phyloP scores from a whole-genome alignment of 1,284 basidiomycete species.

The Wallemia ichthyophaga region DNA sequence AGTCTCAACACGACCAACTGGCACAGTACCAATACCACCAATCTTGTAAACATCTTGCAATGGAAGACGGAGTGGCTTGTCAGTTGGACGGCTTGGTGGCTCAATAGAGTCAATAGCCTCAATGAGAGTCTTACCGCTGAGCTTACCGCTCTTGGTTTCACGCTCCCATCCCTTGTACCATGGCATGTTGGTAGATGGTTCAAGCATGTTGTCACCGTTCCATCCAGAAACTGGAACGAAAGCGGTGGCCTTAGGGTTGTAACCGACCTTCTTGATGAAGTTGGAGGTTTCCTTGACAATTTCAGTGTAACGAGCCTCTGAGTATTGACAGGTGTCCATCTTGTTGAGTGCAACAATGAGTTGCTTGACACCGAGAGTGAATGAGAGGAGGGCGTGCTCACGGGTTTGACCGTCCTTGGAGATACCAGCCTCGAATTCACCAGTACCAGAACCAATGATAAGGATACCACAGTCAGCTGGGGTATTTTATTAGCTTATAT shows the following conservation, averaged over 20 bases:
- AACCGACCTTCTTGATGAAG: constrained; percentile 99
- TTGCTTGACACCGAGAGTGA: constrained; percentile 99
- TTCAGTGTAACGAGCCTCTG: constrained; percentile 98
- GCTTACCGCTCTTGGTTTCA: constrained; percentile 72
- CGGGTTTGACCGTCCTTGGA: constrained; percentile 99
- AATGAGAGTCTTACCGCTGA: constrained; percentile 95
- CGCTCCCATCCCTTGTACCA: constrained; percentile 99
- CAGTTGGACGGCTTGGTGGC: constrained; percentile 78
- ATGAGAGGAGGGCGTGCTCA: constrained; percentile 98
- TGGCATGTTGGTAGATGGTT: constrained; percentile 84
- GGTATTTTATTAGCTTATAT: background rate
- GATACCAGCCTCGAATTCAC: constrained; percentile 99
- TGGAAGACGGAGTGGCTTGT: constrained; percentile 98
- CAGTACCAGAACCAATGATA: constrained; percentile 95
- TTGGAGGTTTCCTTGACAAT: constrained; percentile 96
- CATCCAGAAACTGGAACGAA: constrained; percentile 99
- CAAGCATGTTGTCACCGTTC: constrained; percentile 99
- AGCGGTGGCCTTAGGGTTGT: constrained; percentile 94
- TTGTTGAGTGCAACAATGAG: constrained; percentile 99
- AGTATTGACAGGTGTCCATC: constrained; percentile 99
- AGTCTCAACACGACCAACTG: constrained; percentile 99
- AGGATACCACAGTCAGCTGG: constrained; percentile 88
- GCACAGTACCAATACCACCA: constrained; percentile 99
- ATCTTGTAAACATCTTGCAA: constrained; percentile 99
- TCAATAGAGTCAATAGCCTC: constrained; percentile 99